Percentiles rank a stretch among this genome's conserved stretches.
phyloP scores from a whole-genome alignment of 331 rosid species.

The Acacia concinna region DNA sequence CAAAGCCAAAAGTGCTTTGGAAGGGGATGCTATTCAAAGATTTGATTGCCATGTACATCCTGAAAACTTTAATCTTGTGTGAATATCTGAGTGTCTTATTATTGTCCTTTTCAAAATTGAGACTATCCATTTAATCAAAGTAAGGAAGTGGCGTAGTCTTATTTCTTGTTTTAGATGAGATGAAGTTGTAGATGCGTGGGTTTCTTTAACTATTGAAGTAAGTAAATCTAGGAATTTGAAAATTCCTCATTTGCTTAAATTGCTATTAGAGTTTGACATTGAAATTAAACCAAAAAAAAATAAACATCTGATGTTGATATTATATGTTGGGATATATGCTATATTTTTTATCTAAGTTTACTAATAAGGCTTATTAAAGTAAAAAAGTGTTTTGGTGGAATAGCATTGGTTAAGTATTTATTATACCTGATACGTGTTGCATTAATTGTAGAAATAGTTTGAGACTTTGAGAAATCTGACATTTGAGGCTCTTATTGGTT shows the following conservation, averaged over 20 bases:
- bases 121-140: not conserved
- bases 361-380: not conserved
- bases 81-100: not conserved
- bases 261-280: not conserved
- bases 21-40: not conserved
- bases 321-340: not conserved
- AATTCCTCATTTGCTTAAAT: not conserved
- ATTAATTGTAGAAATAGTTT: not conserved
- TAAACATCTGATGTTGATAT: not conserved
- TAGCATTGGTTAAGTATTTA: not conserved
- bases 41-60: not conserved
- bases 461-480: not conserved
- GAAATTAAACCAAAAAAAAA: not conserved
- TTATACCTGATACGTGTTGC: not conserved
- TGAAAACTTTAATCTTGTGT: not conserved
- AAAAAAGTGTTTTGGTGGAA: not conserved
- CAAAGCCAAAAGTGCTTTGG: not conserved
- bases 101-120: not conserved
- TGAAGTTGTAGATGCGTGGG: not conserved
- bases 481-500: not conserved
- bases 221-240: not conserved
- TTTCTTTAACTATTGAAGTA: not conserved
- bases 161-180: not conserved
- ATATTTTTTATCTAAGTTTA: not conserved
- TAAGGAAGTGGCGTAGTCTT: not conserved